Conservation (phyloP, 1,284 basidiomycete species). For the Chalciporus sp. region DNA sequence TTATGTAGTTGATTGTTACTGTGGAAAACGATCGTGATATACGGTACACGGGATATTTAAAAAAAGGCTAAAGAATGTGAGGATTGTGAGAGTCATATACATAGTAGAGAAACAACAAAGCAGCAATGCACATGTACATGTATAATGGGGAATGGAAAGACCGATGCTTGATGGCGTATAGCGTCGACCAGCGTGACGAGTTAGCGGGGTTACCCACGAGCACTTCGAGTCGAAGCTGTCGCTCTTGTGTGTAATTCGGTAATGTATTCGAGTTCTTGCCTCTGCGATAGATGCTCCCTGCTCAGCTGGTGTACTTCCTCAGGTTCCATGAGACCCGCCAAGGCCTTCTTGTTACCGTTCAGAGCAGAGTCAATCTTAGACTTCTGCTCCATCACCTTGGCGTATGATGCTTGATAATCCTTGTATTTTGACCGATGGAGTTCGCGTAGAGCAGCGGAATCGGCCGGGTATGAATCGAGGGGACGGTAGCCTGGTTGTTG, state of each 20-base stretch:
- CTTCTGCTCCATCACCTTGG: slow-evolving; percentile 49
- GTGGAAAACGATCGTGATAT: too few species aligned
- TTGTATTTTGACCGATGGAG: slow-evolving; percentile 54
- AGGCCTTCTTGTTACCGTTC: slow-evolving; percentile 37
- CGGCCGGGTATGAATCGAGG: slow-evolving; percentile 37
- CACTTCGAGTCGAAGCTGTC: neutral
- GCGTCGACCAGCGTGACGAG: slow-evolving; percentile 4
- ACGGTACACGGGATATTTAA: too few species aligned
- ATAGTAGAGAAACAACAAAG: too few species aligned
- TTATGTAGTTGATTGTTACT: too few species aligned
- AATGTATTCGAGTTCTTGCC: slow-evolving; percentile 51
- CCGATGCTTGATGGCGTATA: too few species aligned
- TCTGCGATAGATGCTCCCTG: slow-evolving; percentile 42
- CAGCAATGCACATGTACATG: too few species aligned
- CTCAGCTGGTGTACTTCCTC: slow-evolving; percentile 53
- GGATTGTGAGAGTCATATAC: too few species aligned
- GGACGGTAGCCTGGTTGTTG: slow-evolving; percentile 28
- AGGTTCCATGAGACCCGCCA: slow-evolving; percentile 50
- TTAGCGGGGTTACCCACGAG: slow-evolving; percentile 4
- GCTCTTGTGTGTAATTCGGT: slow-evolving; percentile 37
- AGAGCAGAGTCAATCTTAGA: slow-evolving; percentile 43
- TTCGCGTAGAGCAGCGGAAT: slow-evolving; percentile 50
- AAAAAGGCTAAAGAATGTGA: too few species aligned
- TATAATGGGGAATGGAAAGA: too few species aligned
- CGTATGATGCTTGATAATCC: slow-evolving; percentile 51